Base-by-base conservation (phyloP, 108 stramenopile genomes). In the Cylindrotheca closterium region DNA sequence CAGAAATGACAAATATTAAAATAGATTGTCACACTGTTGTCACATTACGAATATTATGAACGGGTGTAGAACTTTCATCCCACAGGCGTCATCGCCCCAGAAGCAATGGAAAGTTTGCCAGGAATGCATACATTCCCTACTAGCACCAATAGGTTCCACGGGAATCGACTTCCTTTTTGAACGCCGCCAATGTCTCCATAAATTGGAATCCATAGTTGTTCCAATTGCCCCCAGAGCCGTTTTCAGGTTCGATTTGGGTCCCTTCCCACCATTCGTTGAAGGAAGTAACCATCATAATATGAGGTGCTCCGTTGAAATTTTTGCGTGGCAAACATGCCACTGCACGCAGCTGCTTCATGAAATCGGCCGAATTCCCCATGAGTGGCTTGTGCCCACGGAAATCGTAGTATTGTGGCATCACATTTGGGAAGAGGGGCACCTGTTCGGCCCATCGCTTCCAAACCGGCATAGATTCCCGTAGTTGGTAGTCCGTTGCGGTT, bases 211-310 rank as follows among this genome's bases (percentile, higher is more conserved):
- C 70, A 55, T 71, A 71, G 3, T 48, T 24, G 17, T 18, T 59
- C 26, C 30, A 45, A 10, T 15, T 3, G 42, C 63, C 70, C 19
- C 10, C 10, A 42, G 37, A 42, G 15, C 37, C 37, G 15, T 42
- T 42, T 42, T 42, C 37, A 19, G 71, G 71, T 64, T 72, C 71
- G 21, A 72, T 47, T 24, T 50, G 31, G 1, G 71, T 54, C 19
- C 71, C 71, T 53, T 72, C 71, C 71, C 71, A 72, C 63, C 63
- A 72, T 51, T 72, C 71, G 47, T 72, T 72, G 28, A 65, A 72
- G 30, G 64, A 59, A 1, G 71, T 72, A 18, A 72, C 47, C 48
- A 72, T 65, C 27, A 72, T 27, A 0, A 72, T 55, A 31, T 72
- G 24, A 12, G 71, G 71, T n/a, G 47, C 23, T 31, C 63, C 62